phyloP scores from a whole-genome alignment of 129 eudicot genomes.

The Cynara cardunculus region DNA sequence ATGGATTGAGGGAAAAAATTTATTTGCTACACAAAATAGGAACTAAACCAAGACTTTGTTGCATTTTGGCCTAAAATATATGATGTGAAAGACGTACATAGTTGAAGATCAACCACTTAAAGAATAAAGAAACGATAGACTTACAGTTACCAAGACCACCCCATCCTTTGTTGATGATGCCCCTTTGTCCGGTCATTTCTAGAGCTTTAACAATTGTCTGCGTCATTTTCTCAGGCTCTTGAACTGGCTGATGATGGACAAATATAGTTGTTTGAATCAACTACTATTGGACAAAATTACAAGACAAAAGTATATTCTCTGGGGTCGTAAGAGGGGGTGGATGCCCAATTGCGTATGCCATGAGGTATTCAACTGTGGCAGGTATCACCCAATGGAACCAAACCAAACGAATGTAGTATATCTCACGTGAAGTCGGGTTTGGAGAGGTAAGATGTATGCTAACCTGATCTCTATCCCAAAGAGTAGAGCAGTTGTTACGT shows the following conservation, averaged over 20 bases:
- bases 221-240: conserved; percentile 94
- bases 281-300: neutral
- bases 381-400: neutral
- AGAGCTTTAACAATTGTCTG: conserved; percentile 76
- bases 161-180: conserved; percentile 46
- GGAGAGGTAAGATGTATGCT: neutral
- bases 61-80: neutral
- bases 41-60: neutral
- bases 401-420: neutral
- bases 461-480: no score
- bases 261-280: neutral
- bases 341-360: neutral
- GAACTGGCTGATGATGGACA: conserved; percentile 72
- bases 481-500: no score
- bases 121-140: conserved; percentile 23
- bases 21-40: neutral
- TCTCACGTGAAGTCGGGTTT: neutral
- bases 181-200: conserved; percentile 43
- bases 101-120: neutral
- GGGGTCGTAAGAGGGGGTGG: neutral
- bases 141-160: conserved; percentile 60
- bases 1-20: neutral
- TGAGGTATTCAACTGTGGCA: neutral
- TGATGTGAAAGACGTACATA: neutral
- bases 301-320: neutral